Base-by-base conservation (phyloP, 1,284 basidiomycete species). In the Sanghuangporus weigelae region DNA sequence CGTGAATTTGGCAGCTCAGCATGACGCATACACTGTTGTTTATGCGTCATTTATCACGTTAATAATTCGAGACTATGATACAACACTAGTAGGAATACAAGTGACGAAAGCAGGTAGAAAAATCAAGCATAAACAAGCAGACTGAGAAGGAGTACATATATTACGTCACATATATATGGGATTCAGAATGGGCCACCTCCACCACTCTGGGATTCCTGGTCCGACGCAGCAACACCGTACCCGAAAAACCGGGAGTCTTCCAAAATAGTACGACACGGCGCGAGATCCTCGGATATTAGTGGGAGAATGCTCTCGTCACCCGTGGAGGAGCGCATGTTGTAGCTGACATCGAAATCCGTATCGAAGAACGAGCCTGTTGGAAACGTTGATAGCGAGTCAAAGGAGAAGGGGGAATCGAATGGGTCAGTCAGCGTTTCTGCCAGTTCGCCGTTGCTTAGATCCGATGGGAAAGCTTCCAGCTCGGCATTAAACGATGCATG, bases 321-420 rank as follows among this genome's bases (percentile, higher is more conserved):
- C 40, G 39, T 46, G 7, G 57, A 49, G 21, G 57, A 23, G 14
- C 62, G 62, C 62, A 63, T 63, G 38, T 63, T 44, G 19, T 23
- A 63, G 38, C 56, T 58, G 8, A 63, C 56, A 48, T 63, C 62
- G 26, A 63, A 63, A 26, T 63, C 62, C 36, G 58, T 40, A 14
- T 60, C 40, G 21, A 51, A 39, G 35, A 36, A 38, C 11, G 42
- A 16, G 2, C 8, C 26, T 35, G 57, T 40, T 5, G 57, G 48
- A 26, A 58, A 10, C 44, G 48, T 14, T 26, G 58, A 51, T 48
- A 51, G n/a, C 12, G 42, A 26, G 19, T 59, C 44, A 26, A 49
- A 48, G 4, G 21, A n/a, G 16, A 49, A 42, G 5, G 21, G 21
- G 16, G 21, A 46, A 46, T 2, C 16, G 44, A 7, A n/a, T n/a